A percentile compares a stretch with the other conserved stretches of the same genome.
Conservation (phyloP, 1,284 basidiomycete genomes). For the Peniophora sp. region DNA sequence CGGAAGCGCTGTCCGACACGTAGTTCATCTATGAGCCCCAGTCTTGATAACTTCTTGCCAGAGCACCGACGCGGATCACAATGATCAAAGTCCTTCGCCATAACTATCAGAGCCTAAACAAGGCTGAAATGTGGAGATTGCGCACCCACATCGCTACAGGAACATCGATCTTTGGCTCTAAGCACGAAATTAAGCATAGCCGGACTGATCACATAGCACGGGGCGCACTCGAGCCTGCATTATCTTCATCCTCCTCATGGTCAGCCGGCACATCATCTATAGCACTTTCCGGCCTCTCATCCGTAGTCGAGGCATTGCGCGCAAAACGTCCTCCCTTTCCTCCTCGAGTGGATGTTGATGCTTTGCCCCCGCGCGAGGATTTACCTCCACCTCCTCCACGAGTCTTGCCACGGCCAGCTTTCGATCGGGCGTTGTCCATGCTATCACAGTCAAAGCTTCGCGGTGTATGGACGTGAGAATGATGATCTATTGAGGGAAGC, state of each 20-base stretch:
- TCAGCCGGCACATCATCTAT: slow-evolving; percentile 29
- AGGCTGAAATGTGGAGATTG: slow-evolving; percentile 10
- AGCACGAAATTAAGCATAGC: background rate
- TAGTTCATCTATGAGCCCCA: slow-evolving; percentile 82
- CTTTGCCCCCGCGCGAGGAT: background rate
- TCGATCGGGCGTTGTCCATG: background rate
- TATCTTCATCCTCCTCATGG: slow-evolving; percentile 20
- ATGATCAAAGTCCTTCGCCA: slow-evolving; percentile 84
- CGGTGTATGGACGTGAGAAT: no score
- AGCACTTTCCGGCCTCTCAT: slow-evolving; percentile 37
- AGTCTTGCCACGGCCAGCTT: background rate
- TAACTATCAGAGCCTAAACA: background rate
- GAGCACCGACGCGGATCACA: slow-evolving; percentile 94
- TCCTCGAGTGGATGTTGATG: background rate
- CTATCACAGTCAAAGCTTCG: no score
- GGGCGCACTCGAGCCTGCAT: slow-evolving; percentile 16
- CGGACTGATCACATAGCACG: background rate
- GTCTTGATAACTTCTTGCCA: slow-evolving; percentile 86
- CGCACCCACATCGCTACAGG: slow-evolving; percentile 88
- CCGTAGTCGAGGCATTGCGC: background rate
- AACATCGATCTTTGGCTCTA: slow-evolving; percentile 39
- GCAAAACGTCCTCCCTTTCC: background rate
- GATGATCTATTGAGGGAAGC: no score
- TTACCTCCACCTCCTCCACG: background rate
- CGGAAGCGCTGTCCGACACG: slow-evolving; percentile 83